Base-by-base conservation (phyloP, 768 basidiomycete species). In the Leccinum rimulosum region DNA sequence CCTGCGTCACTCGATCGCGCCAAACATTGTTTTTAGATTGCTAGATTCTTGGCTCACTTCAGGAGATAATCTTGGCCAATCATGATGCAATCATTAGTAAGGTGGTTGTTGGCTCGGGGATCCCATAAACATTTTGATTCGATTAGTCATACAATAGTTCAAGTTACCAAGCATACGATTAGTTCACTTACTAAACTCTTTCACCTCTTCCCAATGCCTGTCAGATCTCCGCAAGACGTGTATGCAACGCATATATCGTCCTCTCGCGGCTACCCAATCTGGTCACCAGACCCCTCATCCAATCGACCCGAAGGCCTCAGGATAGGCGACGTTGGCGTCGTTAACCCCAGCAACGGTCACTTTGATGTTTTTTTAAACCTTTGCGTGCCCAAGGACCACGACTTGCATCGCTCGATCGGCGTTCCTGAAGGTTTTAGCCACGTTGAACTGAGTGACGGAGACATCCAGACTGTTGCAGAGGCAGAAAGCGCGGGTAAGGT, bases 301-400 rank as follows among this genome's bases (percentile, higher is more conserved):
- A 70, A 72, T 50, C 66, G 63, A 52, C 60, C 57, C 6, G 56
- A 65, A 38, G 77, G 76, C 0, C 67, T 74, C 47, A 70, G 59
- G 30, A 75, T 78, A 43, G 77, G 78, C 2, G 78, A 79, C 54
- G 73, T 79, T 11, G 75, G 76, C 10, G 66, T 77, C n/a, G 58
- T 79, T 22, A 68, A 31, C 12, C 67, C 73, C 3, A 66, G 66
- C 15, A 61, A 68, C 52, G 77, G 77, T 50, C 62, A 60, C 7
- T 79, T 79, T 35, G 71, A 73, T 54, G 71, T 73, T 49, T 69
- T 76, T 7, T 79, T 78, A 65, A 78, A 77, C 56, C 68, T 78
- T 8, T 75, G 72, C 45, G 55, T 73, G 2, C 66, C 76, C 50
- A 72, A 72, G 36, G 67, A 75, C 50, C 70, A 77, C 35, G 52